Conservation (phyloP, 2,329 filamentous ascomycete genomes). For the Fusarium verticillioides region DNA sequence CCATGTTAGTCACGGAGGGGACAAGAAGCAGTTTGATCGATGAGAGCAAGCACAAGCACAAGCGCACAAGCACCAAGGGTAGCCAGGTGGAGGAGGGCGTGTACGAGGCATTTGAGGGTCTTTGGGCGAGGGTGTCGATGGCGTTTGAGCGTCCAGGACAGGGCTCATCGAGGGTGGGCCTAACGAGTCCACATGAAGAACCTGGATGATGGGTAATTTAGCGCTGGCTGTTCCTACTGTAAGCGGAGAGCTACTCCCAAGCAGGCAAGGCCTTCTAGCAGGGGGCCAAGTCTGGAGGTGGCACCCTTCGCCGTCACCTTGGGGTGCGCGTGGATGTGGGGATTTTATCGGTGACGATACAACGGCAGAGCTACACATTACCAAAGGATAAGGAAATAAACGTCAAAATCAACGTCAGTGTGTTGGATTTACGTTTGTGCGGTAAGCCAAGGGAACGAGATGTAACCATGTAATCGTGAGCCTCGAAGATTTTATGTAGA, state of each 20-base stretch:
- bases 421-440: neutral
- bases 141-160: constrained; percentile 21
- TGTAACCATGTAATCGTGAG: neutral
- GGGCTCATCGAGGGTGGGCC: constrained; percentile 32
- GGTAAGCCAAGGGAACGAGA: neutral
- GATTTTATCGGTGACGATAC: constrained; percentile 27
- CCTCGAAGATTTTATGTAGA: neutral
- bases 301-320: constrained; percentile 34
- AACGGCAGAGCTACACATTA: constrained; percentile 2
- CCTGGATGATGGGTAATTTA: constrained; percentile 37
- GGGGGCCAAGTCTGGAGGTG: constrained; percentile 40
- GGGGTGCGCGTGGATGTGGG: constrained; percentile 25
- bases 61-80: constrained; percentile 15
- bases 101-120: constrained; percentile 31
- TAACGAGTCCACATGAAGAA: constrained; percentile 25
- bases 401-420: neutral
- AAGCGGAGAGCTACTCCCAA: constrained; percentile 30
- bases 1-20: constrained; percentile 32
- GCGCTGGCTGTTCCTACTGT: constrained; percentile 9
- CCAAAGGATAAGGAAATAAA: neutral
- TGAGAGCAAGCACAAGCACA: constrained; percentile 19
- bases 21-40: constrained; percentile 38
- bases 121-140: constrained; percentile 31
- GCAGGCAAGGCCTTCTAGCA: constrained; percentile 18
- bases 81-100: constrained; percentile 39